A percentile compares a stretch with the other conserved stretches of the same genome.
Evolutionary conservation across 352 stramenopile genomes (phyloP).

Genomic region (Phytophthora melonis): DNA sequence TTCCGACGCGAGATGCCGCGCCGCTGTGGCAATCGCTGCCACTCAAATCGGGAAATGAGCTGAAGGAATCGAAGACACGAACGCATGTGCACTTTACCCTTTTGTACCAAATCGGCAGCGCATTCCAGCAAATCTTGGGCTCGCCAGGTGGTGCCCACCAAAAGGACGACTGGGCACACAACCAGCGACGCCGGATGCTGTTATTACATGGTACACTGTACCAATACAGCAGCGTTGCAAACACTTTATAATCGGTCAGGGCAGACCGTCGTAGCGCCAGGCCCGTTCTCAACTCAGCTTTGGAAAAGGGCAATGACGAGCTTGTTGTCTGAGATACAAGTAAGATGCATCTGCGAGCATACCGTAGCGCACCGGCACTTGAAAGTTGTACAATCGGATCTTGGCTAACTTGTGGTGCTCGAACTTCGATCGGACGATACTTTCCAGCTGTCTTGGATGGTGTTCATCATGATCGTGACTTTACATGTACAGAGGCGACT

Average conservation of each 20-base stretch:
- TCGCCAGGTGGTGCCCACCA: not conserved
- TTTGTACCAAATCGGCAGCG: not conserved
- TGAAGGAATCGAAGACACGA: not conserved
- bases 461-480: not conserved
- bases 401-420: too few species aligned
- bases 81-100: not conserved
- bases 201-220: not conserved
- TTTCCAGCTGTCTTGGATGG: not conserved
- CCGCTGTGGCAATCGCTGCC: not conserved
- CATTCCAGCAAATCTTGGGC: not conserved
- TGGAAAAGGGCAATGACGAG: too few species aligned
- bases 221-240: not conserved
- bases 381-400: too few species aligned
- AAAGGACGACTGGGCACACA: not conserved
- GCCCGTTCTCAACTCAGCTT: too few species aligned
- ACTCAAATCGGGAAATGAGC: constrained; percentile 2
- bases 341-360: not conserved
- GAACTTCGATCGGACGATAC: not conserved
- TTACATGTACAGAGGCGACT: not conserved
- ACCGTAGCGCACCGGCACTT: too few species aligned
- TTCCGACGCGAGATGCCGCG: not conserved
- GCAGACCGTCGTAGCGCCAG: too few species aligned
- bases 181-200: not conserved
- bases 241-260: not conserved
- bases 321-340: not conserved